Base-by-base conservation (phyloP, 2,329 filamentous ascomycete species). In the Colletotrichum sidae region DNA sequence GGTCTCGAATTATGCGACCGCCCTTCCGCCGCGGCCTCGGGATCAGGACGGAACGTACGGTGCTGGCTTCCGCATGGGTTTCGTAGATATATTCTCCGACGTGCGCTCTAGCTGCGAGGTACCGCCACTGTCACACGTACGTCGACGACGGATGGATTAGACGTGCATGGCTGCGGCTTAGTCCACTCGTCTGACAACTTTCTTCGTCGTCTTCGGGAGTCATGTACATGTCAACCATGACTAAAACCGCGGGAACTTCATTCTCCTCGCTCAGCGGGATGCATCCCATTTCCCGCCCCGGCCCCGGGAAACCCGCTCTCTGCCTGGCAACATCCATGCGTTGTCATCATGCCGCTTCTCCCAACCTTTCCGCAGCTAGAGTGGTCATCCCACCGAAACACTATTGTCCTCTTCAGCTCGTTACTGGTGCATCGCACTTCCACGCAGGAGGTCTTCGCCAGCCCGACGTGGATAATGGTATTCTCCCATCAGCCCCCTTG, bases 291-390 rank as follows among this genome's bases (percentile, higher is more conserved):
- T 38, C 33, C 33, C 56, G 46, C 39, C 47, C 44, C 56, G 15
- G 34, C 53, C 56, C 56, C 39, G 56, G 56, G 56, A 59, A 53
- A 39, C 39, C 47, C 56, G 47, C 25, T 25, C 25, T 25, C 25
- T 25, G 4, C 33, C 52, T 38, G 37, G 62, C 62, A 65, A 57
- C 42, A 65, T 47, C 62, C 62, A 62, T 65, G 62, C 58, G 41
- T 38, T 9, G 7, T n/a, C 52, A 37, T 56, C 62, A 55, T 50
- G 35, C 39, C 55, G 6, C 15, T 37, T 33, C 38, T 42, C 11
- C 39, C 49, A 25, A 25, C 25, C 25, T 25, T 54, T 33, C 15
- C 42, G 51, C 12, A 45, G n/a, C 38, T 15, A 15, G 44, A 50
- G 13, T 35, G 35, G 46, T 46, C 42, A 42, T 35, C 55, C 47